A percentile compares a stretch with the other conserved stretches of the same genome.
Conservation (phyloP, 495 filamentous ascomycete species). For the Aspergillus ostianus region DNA sequence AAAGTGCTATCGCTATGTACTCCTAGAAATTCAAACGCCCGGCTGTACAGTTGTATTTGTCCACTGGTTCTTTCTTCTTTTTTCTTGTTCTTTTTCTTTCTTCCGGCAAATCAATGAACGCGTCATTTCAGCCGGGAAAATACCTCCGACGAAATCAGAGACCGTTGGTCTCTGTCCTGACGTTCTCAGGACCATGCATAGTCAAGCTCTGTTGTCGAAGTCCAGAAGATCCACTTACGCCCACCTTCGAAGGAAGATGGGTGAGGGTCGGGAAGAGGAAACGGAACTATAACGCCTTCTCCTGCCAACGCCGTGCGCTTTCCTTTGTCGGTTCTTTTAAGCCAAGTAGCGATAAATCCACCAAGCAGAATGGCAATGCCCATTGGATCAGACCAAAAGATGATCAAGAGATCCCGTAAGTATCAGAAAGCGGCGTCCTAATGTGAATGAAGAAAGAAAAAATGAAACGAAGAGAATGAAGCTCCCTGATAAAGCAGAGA, state of each 20-base stretch:
- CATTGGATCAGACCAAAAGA: constrained; percentile 6
- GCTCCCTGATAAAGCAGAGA: constrained; percentile 4
- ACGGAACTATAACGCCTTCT: constrained; percentile 6
- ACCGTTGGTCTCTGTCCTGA: constrained; percentile 1
- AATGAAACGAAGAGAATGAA: constrained; percentile 2
- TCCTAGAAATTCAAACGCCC: constrained; percentile 13
- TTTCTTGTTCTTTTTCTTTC: not conserved
- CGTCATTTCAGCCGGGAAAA: not conserved
- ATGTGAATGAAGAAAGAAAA: constrained; percentile 6
- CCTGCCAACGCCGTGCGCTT: constrained; percentile 14
- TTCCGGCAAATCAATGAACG: not conserved
- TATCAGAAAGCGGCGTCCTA: constrained; percentile 5
- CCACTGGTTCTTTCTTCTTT: not conserved
- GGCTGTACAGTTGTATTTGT: constrained; percentile 16
- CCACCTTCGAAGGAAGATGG: not conserved
- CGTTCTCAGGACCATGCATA: not conserved
- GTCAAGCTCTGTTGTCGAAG: constrained; percentile 9
- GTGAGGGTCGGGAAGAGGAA: not conserved
- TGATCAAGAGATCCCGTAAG: constrained; percentile 7
- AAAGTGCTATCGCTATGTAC: constrained; percentile 16
- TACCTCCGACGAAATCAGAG: not conserved
- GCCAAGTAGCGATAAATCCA: constrained; percentile 20
- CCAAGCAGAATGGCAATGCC: constrained; percentile 9
- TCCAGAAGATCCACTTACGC: constrained; percentile 13
- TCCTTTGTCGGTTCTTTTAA: constrained; percentile 5